Conservation (phyloP, 2,329 filamentous ascomycete species). For the Hawksworthiomyces lignivorus region DNA sequence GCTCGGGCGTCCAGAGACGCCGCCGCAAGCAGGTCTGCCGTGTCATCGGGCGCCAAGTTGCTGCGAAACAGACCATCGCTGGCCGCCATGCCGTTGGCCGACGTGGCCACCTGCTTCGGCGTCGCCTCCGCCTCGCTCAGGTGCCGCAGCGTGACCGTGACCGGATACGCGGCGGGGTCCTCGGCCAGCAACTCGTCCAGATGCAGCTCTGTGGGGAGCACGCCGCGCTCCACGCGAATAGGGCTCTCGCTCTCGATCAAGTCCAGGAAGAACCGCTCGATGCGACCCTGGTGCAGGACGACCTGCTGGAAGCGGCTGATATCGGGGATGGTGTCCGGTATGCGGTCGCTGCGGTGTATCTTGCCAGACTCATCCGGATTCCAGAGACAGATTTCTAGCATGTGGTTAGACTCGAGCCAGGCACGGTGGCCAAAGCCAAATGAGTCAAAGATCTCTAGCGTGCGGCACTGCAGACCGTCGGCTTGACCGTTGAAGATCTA, state of each 20-base stretch:
- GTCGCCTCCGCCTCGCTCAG: conserved; percentile 51
- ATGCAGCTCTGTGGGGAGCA: conserved; percentile 47
- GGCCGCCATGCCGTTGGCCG: conserved; percentile 29
- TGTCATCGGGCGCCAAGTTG: conserved; percentile 50
- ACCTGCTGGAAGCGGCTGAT: conserved; percentile 58
- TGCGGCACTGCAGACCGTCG: conserved; percentile 51
- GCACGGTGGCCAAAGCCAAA: conserved; percentile 58
- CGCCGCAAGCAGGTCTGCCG: conserved; percentile 37
- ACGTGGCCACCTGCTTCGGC: conserved; percentile 28
- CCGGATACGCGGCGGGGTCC: conserved; percentile 47
- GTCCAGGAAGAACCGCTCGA: conserved; percentile 60
- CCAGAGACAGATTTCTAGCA: conserved; percentile 58
- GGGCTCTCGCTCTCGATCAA: conserved; percentile 42
- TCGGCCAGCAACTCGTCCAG: conserved; percentile 45
- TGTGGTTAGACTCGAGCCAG: conserved; percentile 60
- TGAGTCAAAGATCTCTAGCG: conserved; percentile 63
- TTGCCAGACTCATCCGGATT: conserved; percentile 50
- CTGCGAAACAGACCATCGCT: conserved; percentile 51
- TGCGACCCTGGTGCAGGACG: conserved; percentile 63
- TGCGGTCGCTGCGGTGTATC: conserved; percentile 51
- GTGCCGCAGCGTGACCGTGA: conserved; percentile 51
- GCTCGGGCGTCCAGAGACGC: conserved; percentile 17
- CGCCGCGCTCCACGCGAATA: conserved; percentile 50
- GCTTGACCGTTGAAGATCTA: conserved; percentile 35
- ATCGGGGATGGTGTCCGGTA: conserved; percentile 55